Evolutionary conservation across 1,284 basidiomycete genomes (phyloP).

Genomic region (Cryptococcus floricola): DNA sequence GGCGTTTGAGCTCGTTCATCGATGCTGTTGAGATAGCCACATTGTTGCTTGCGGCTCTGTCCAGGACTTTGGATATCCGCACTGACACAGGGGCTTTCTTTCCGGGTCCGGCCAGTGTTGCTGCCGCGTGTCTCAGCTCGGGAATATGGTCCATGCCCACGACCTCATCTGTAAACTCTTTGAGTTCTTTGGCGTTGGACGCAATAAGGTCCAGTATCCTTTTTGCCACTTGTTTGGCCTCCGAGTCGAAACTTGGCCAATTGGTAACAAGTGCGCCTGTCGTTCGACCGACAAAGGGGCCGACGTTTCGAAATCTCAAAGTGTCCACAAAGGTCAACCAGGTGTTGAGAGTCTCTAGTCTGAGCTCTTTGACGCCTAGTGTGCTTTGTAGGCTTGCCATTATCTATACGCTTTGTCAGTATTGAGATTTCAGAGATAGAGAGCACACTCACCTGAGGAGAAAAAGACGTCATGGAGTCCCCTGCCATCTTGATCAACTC

Average conservation of each 20-base stretch:
- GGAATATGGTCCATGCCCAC: conserved; percentile 70
- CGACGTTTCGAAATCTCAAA: conserved; percentile 67
- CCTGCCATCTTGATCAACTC: conserved; percentile 70
- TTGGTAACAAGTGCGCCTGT: conserved; percentile 76
- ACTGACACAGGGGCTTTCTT: conserved; percentile 56
- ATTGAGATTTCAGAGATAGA: neutral
- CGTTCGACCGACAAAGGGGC: conserved; percentile 80
- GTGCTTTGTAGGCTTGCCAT: conserved; percentile 96
- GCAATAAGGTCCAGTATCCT: conserved; percentile 69
- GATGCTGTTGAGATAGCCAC: conserved; percentile 72
- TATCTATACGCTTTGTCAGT: conserved; percentile 57
- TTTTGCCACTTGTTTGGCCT: conserved; percentile 58
- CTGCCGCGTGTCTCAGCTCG: conserved; percentile 58
- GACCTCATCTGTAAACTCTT: conserved; percentile 64
- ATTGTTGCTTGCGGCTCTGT: conserved; percentile 76
- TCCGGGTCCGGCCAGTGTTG: conserved; percentile 56
- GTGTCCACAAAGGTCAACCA: conserved; percentile 78
- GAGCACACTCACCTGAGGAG: conserved; percentile 66
- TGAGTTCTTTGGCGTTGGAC: conserved; percentile 57
- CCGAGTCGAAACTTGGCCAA: conserved; percentile 64
- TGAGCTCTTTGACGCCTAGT: conserved; percentile 64
- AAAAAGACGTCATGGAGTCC: conserved; percentile 64
- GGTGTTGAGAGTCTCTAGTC: conserved; percentile 71
- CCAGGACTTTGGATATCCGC: conserved; percentile 66
- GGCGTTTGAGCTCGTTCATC: conserved; percentile 68